These are phyloP conservation scores for Hippophae gyantsensis DNA, from an alignment of 306 rosid species.

Conservation along the genomic window DNA sequence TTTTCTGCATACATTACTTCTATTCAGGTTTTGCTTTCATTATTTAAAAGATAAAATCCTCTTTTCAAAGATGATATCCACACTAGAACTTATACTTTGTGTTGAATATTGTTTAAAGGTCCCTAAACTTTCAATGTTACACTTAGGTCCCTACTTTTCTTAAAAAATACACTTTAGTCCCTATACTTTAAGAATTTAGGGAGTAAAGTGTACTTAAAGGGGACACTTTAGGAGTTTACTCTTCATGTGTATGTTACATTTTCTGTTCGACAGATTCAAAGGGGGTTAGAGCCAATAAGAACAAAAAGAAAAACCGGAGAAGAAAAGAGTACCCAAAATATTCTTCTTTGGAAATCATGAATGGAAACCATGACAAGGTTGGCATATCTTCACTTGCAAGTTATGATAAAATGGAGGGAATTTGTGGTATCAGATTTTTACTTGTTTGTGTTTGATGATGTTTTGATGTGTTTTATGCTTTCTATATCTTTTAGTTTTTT, in stretches of 20 bases:
- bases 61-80: too few relatives aligned
- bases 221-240: neutral
- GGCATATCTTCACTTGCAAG: neutral
- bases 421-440: too few relatives aligned
- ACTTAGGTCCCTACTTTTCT: too few relatives aligned
- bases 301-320: conserved; percentile 77
- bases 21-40: too few relatives aligned
- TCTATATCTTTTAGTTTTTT: conserved; percentile 16
- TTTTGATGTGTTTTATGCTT: neutral
- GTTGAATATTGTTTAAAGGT: too few relatives aligned
- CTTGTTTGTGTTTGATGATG: neutral
- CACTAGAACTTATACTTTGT: too few relatives aligned
- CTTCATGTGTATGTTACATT: neutral
- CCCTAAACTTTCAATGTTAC: too few relatives aligned
- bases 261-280: conserved; percentile 47
- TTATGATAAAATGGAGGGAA: neutral
- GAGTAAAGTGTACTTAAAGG: too few relatives aligned
- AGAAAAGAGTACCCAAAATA: conserved; percentile 56
- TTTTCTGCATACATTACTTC: too few relatives aligned
- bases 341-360: conserved; percentile 33
- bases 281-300: conserved; percentile 47
- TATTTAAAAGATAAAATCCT: too few relatives aligned
- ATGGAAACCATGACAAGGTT: conserved; percentile 49
- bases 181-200: too few relatives aligned
- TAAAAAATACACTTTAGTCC: too few relatives aligned